phyloP scores from a whole-genome alignment of 1,139 yeast species.

The Yamadazyma taylorii region DNA sequence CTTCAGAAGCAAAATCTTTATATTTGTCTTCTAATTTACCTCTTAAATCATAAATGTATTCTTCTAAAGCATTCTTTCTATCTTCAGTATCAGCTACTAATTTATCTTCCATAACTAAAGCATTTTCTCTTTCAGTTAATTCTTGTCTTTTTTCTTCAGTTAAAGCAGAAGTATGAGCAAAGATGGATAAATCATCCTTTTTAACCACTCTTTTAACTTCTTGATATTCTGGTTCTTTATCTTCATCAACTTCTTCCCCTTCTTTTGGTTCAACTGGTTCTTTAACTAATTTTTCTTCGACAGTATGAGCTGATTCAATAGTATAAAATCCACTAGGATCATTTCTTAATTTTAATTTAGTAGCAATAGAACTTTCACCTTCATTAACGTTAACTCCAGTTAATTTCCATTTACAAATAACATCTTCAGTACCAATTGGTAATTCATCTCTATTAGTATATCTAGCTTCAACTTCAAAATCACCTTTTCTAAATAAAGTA shows the following conservation, averaged over 20 bases:
- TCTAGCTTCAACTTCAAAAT: constrained; percentile 82
- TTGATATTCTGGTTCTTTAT: constrained; percentile 81
- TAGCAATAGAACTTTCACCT: constrained; percentile 78
- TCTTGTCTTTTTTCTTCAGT: constrained; percentile 56
- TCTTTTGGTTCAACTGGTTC: constrained; percentile 73
- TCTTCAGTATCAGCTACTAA: constrained; percentile 98
- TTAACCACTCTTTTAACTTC: constrained; percentile 93
- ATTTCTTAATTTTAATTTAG: constrained; percentile 92
- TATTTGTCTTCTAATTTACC: constrained; percentile 95
- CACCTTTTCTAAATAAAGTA: constrained; percentile 88
- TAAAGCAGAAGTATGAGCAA: constrained; percentile 65
- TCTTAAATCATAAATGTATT: constrained; percentile 95
- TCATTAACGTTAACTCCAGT: constrained; percentile 80
- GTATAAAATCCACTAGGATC: constrained; percentile 96
- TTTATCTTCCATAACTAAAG: constrained; percentile 87
- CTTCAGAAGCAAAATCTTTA: constrained; percentile 83
- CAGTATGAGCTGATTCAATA: constrained; percentile 92
- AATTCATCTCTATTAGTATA: constrained; percentile 76
- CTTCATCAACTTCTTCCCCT: constrained; percentile 27
- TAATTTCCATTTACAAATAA: constrained; percentile 82
- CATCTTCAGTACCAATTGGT: constrained; percentile 66
- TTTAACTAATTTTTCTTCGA: constrained; percentile 86
- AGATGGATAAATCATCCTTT: constrained; percentile 70
- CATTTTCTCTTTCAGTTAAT: constrained; percentile 77
- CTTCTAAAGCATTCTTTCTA: constrained; percentile 97